Evolutionary conservation across 441 rosid species (phyloP), one percentile per base, ranked within the genome.

Genomic region (Erysimum cheiri): DNA sequence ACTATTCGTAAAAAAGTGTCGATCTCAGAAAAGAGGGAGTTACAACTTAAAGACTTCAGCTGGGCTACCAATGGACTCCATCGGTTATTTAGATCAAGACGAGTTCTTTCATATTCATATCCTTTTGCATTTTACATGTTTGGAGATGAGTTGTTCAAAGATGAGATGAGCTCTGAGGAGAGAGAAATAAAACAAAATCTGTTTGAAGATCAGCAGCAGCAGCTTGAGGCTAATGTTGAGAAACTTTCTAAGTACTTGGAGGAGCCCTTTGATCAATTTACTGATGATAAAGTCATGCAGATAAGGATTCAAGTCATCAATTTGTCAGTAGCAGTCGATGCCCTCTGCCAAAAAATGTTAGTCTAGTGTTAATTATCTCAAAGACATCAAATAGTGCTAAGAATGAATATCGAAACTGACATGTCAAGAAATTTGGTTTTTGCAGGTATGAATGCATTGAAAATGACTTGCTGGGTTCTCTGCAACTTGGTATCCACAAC

Each of bases 141-240:
- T 77, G 89, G 89, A 13, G 84, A 79, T 33, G 88, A 88, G 28
- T 61, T 83, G 43, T 81, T 87, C 61, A 72, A 56, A 59, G 84
- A 77, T 41, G 87, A 88, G 69, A 84, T 83, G 85, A 80, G 65
- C 33, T 9, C 67, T 12, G 66, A 72, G 32, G 87, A 84, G 24
- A 83, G 80, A 64, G 82, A 70, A 13, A 69, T 84, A 32, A 88
- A 84, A 35, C 73, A 79, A 31, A 78, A 82, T 32, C 74, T 90
- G 72, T 90, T 90, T 74, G 97, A 90, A 83, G 85, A 85, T 72
- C 92, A 84, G 73, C 97, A 90, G 74, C 92, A 88, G 81, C 94
- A 84, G 67, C 83, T 88, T 67, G 92, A 88, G 76, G 80, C 62
- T 12, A 81, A 87, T 69, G 81, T 90, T 64, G 96, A 90, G 82